These are phyloP conservation scores for Pseudopediastrum boryanum DNA, from an alignment of 139 green algal genomes.

Conservation along the genomic window DNA sequence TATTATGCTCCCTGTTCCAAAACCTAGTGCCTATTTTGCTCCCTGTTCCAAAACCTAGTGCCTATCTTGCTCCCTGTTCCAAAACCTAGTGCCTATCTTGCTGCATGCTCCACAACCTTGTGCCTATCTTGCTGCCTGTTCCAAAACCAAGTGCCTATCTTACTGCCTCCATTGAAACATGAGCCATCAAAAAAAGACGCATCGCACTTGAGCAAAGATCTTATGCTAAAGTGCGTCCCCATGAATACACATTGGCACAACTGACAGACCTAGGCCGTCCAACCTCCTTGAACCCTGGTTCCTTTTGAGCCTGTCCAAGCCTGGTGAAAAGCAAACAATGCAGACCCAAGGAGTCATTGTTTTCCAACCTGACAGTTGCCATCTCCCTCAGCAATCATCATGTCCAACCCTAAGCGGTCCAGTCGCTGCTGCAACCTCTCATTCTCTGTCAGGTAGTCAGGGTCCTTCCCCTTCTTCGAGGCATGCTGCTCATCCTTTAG, in stretches of 20 bases:
- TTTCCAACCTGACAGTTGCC: constrained; percentile 37
- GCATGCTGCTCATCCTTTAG: constrained; percentile 10
- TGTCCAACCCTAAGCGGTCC: constrained; percentile 2
- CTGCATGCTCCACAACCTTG: too few relatives aligned
- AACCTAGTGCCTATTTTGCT: too few relatives aligned
- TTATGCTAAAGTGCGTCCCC: not conserved
- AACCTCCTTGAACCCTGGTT: too few relatives aligned
- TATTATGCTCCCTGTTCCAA: too few relatives aligned
- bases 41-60: too few relatives aligned
- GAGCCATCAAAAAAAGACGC: not conserved
- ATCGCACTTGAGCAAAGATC: not conserved
- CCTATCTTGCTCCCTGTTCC: too few relatives aligned
- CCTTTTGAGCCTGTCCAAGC: too few relatives aligned
- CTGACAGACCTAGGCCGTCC: not conserved
- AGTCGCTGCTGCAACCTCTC: constrained; percentile 19
- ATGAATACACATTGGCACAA: not conserved
- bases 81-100: too few relatives aligned
- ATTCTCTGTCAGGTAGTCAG: constrained; percentile 13
- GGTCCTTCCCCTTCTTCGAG: constrained; percentile 11
- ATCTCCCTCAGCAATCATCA: constrained; percentile 1
- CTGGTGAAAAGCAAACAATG: not conserved
- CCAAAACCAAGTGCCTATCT: too few relatives aligned
- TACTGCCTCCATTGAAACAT: too few relatives aligned
- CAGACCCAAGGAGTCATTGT: not conserved
- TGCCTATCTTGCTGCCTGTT: too few relatives aligned